These are phyloP conservation scores for Colletotrichum echinochloae DNA, from an alignment of 2,329 filamentous ascomycete species.

Conservation along the genomic window DNA sequence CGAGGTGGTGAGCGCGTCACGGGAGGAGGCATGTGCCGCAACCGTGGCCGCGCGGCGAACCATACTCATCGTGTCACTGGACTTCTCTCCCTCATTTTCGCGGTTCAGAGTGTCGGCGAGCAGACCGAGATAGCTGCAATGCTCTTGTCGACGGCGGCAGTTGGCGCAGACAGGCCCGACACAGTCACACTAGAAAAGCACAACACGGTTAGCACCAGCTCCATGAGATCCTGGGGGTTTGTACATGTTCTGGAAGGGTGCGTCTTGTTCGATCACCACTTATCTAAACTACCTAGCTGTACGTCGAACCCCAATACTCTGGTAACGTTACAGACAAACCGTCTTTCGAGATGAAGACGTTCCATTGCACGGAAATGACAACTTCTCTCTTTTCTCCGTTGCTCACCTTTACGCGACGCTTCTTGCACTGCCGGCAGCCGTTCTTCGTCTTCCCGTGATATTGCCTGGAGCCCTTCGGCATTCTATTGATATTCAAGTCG, in stretches of 20 bases:
- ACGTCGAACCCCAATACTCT: not conserved
- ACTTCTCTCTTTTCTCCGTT: not conserved
- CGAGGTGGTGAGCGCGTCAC: slow-evolving; percentile 34
- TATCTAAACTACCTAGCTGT: not conserved
- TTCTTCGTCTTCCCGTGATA: slow-evolving; percentile 41
- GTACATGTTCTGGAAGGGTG: not conserved
- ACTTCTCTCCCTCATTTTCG: slow-evolving; percentile 31
- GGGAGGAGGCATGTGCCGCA: slow-evolving; percentile 37
- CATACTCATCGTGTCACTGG: slow-evolving; percentile 31
- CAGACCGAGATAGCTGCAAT: slow-evolving; percentile 40
- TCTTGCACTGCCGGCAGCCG: slow-evolving; percentile 41
- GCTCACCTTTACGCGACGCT: slow-evolving; percentile 40
- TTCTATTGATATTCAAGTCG: slow-evolving; percentile 16
- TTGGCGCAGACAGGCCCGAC: slow-evolving; percentile 40
- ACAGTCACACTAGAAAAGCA: slow-evolving; percentile 35
- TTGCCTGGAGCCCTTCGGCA: slow-evolving; percentile 40
- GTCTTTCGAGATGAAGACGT: not conserved
- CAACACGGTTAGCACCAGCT: not conserved
- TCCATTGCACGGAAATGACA: not conserved
- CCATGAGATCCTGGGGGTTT: not conserved
- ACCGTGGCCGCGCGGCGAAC: slow-evolving; percentile 38
- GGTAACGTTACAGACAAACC: slow-evolving; percentile 1
- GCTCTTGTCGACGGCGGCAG: slow-evolving; percentile 38
- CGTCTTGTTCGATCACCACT: slow-evolving; percentile 17
- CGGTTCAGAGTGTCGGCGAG: slow-evolving; percentile 39